These are phyloP conservation scores for Epichloe coenophiala DNA, from an alignment of 2,329 filamentous ascomycete genomes.

Conservation along the genomic window DNA sequence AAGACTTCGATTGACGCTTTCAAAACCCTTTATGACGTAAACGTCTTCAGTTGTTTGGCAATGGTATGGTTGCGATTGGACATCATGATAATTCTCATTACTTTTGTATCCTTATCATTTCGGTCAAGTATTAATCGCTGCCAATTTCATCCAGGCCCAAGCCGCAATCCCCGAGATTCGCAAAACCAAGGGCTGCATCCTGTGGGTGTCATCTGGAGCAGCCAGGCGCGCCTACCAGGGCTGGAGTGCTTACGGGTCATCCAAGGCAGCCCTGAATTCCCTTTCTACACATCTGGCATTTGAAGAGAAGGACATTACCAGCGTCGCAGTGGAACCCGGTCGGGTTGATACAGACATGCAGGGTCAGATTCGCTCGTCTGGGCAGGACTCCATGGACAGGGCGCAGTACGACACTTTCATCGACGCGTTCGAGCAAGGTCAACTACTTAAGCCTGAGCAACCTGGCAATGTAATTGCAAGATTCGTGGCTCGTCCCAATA, in stretches of 20 bases:
- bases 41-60: slow-evolving; percentile 72
- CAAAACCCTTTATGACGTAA: slow-evolving; percentile 64
- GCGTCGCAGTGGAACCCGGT: slow-evolving; percentile 62
- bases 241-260: slow-evolving; percentile 72
- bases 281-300: slow-evolving; percentile 56
- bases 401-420: slow-evolving; percentile 55
- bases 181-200: slow-evolving; percentile 52
- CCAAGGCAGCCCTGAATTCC: slow-evolving; percentile 76
- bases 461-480: slow-evolving; percentile 78
- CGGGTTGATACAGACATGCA: slow-evolving; percentile 88
- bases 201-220: slow-evolving; percentile 73
- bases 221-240: slow-evolving; percentile 49
- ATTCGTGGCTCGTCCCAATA: slow-evolving; percentile 51
- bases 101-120: not conserved
- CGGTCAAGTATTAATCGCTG: not conserved
- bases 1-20: slow-evolving; percentile 60
- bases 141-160: slow-evolving; percentile 40
- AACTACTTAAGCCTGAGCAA: slow-evolving; percentile 66
- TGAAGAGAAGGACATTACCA: slow-evolving; percentile 66
- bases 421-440: slow-evolving; percentile 54
- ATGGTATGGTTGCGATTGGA: slow-evolving; percentile 43
- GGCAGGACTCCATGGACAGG: slow-evolving; percentile 34
- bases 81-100: not conserved
- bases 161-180: slow-evolving; percentile 58
- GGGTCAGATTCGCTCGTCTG: slow-evolving; percentile 55